phyloP scores from a whole-genome alignment of 192 early-diverging fungal species.

The Obelidium mucronatum region DNA sequence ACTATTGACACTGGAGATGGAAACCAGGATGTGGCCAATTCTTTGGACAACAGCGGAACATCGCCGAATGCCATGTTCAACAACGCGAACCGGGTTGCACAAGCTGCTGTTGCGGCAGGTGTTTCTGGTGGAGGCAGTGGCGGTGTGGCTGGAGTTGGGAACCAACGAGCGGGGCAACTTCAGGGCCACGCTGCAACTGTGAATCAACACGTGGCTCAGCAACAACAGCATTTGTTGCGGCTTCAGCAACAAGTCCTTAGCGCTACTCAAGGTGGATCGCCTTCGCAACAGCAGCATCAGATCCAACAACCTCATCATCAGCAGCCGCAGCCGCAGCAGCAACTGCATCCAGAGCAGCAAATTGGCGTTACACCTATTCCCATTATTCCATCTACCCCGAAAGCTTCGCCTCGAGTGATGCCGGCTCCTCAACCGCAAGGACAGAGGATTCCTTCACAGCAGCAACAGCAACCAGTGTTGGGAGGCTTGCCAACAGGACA shows the following conservation, averaged over 20 bases:
- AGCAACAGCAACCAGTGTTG: too few relatives aligned
- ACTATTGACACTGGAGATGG: too few relatives aligned
- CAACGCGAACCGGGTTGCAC: too few relatives aligned
- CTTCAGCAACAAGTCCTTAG: slow-evolving; percentile 18
- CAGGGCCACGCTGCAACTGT: neutral
- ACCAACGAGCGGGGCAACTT: neutral
- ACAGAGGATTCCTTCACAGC: neutral
- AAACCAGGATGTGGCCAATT: too few relatives aligned
- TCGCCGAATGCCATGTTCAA: too few relatives aligned
- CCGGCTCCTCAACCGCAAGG: neutral
- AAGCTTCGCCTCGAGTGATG: neutral
- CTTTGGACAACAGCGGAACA: too few relatives aligned
- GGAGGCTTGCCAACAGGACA: neutral
- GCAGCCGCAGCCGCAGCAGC: too few relatives aligned
- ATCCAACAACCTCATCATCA: neutral
- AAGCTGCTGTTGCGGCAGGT: neutral
- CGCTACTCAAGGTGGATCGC: too few relatives aligned
- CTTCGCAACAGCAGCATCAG: too few relatives aligned
- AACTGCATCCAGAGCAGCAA: neutral
- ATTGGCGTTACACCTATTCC: neutral
- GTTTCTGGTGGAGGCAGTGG: neutral
- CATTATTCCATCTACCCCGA: slow-evolving; percentile 1
- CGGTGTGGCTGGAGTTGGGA: neutral
- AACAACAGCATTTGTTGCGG: slow-evolving; percentile 3
- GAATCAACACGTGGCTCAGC: neutral